Evolutionary conservation across 2,329 filamentous ascomycete genomes (phyloP).

Genomic region (Chalaropsis thielavioides): DNA sequence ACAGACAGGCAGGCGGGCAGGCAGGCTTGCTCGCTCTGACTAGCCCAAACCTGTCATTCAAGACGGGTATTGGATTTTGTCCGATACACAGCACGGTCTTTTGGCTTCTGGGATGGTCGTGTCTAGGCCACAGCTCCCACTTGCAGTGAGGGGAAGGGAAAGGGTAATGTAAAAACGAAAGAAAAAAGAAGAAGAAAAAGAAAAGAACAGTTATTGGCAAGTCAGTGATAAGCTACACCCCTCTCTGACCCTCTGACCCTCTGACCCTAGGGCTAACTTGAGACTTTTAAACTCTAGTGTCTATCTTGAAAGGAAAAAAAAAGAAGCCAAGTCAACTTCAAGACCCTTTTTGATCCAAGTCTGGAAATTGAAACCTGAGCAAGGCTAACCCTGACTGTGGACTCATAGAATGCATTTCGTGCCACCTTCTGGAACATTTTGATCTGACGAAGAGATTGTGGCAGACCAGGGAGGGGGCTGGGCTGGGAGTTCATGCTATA

Average conservation of each 20-base stretch:
- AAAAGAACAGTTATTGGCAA: too few species aligned
- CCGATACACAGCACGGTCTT: neutral
- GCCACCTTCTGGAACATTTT: constrained; percentile 4
- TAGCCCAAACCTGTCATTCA: neutral
- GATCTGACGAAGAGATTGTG: neutral
- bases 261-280: too few species aligned
- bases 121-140: neutral
- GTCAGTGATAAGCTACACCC: too few species aligned
- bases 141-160: too few species aligned
- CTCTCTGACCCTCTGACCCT: too few species aligned
- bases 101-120: neutral
- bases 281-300: too few species aligned
- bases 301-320: neutral
- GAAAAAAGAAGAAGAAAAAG: too few species aligned
- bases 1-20: neutral
- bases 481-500: neutral
- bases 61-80: neutral
- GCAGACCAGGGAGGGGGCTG: neutral
- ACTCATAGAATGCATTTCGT: neutral
- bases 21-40: neutral
- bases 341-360: neutral
- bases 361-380: neutral
- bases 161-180: too few species aligned
- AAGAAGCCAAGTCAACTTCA: neutral
- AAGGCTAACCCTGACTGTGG: neutral